These are phyloP conservation scores for Fusarium sarcochroum DNA, from an alignment of 2,329 filamentous ascomycete species.

Conservation along the genomic window DNA sequence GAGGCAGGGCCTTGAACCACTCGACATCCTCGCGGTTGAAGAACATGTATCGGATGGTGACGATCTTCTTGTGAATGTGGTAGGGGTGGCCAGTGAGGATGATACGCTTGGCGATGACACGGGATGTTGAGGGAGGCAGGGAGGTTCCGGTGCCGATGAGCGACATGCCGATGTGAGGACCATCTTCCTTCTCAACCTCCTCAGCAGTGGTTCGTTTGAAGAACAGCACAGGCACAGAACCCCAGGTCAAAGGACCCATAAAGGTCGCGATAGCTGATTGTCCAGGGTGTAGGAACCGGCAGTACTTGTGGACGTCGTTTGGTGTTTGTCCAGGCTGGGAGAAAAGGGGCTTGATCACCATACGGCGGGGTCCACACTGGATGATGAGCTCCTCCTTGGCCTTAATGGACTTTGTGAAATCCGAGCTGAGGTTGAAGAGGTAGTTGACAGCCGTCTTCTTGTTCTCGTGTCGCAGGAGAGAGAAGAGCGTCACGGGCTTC, in stretches of 20 bases:
- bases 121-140: slow-evolving; percentile 79
- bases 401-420: slow-evolving; percentile 82
- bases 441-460: slow-evolving; percentile 93
- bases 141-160: slow-evolving; percentile 91
- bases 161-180: slow-evolving; percentile 67
- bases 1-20: slow-evolving; percentile 96
- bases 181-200: slow-evolving; percentile 59
- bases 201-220: slow-evolving; percentile 74
- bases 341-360: slow-evolving; percentile 91
- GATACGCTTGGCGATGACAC: slow-evolving; percentile 93
- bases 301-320: slow-evolving; percentile 98
- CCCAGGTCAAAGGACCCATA: slow-evolving; percentile 92
- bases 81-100: slow-evolving; percentile 96
- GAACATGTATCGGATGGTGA: slow-evolving; percentile 99
- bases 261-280: slow-evolving; percentile 91
- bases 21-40: slow-evolving; percentile 95
- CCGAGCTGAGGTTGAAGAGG: slow-evolving; percentile 86
- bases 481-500: slow-evolving; percentile 81
- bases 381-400: slow-evolving; percentile 93
- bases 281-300: slow-evolving; percentile 91
- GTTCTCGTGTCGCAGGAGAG: slow-evolving; percentile 92
- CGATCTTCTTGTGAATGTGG: slow-evolving; percentile 98
- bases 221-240: slow-evolving; percentile 89
- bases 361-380: slow-evolving; percentile 89
- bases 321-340: slow-evolving; percentile 90